These are phyloP conservation scores for Lentinula edodes DNA, from an alignment of 768 basidiomycete genomes.

Conservation along the genomic window DNA sequence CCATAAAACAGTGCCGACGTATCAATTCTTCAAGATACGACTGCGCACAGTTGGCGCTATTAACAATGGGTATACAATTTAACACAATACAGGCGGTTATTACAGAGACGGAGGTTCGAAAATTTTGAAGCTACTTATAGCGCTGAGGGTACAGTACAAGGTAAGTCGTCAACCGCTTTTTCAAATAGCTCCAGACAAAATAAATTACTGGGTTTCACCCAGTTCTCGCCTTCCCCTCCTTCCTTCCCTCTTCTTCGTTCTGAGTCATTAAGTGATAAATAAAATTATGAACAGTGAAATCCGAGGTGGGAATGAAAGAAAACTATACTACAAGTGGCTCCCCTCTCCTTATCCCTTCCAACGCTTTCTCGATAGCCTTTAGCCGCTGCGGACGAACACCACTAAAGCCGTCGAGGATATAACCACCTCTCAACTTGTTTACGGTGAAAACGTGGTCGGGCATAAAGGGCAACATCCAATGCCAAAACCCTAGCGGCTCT, in stretches of 20 bases:
- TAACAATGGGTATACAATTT: too few relatives aligned
- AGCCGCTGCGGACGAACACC: neutral
- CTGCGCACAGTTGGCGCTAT: too few relatives aligned
- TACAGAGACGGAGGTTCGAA: too few relatives aligned
- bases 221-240: too few relatives aligned
- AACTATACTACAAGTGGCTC: constrained; percentile 1
- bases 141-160: too few relatives aligned
- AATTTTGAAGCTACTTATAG: too few relatives aligned
- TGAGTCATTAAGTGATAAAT: neutral
- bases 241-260: neutral
- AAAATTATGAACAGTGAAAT: constrained; percentile 1
- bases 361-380: neutral
- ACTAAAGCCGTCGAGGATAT: neutral
- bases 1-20: too few relatives aligned
- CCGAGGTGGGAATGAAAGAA: neutral
- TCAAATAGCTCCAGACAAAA: too few relatives aligned
- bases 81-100: too few relatives aligned
- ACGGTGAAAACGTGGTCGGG: neutral
- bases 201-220: too few relatives aligned
- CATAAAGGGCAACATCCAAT: constrained; percentile 1
- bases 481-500: neutral
- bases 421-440: constrained; percentile 2
- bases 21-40: too few relatives aligned
- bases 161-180: too few relatives aligned
- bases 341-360: neutral